Evolutionary conservation across 352 stramenopile species (phyloP).

Genomic region (Ophiocytium majus): DNA sequence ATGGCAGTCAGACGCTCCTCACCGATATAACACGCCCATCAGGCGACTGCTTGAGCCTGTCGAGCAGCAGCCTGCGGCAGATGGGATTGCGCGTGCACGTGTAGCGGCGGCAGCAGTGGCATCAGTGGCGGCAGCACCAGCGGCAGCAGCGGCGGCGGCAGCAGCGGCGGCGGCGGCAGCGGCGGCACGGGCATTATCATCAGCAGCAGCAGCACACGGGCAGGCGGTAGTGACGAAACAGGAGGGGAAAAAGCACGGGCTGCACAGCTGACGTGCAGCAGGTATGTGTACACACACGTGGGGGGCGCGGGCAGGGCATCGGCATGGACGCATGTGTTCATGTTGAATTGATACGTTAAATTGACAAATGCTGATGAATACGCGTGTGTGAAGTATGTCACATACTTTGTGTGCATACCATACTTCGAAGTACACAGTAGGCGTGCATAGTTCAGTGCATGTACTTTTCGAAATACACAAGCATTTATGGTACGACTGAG

Average conservation of each 20-base stretch:
- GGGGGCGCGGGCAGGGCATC: too few species aligned
- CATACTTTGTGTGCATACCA: too few species aligned
- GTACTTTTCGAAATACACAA: too few species aligned
- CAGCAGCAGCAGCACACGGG: background rate
- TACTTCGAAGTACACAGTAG: too few species aligned
- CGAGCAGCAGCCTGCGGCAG: conserved; percentile 29
- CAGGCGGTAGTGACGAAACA: background rate
- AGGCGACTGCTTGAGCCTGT: conserved; percentile 32
- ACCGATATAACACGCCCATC: conserved; percentile 49
- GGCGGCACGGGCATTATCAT: background rate
- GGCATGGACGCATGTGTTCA: background rate
- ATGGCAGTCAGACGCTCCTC: too few species aligned
- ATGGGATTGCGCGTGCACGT: too few species aligned
- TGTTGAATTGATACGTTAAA: background rate
- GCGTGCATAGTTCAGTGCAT: too few species aligned
- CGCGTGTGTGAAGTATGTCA: too few species aligned
- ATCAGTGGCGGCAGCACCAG: background rate
- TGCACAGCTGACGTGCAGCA: background rate
- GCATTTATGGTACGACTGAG: too few species aligned
- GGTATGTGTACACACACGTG: background rate
- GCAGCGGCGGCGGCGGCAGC: background rate
- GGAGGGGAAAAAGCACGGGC: background rate
- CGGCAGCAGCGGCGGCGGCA: background rate
- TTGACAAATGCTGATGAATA: background rate
- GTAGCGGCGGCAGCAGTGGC: background rate